Evolutionary conservation across 1,284 basidiomycete genomes (phyloP), one percentile per base, ranked within the genome.

Genomic region (Trichosporon inkin): DNA sequence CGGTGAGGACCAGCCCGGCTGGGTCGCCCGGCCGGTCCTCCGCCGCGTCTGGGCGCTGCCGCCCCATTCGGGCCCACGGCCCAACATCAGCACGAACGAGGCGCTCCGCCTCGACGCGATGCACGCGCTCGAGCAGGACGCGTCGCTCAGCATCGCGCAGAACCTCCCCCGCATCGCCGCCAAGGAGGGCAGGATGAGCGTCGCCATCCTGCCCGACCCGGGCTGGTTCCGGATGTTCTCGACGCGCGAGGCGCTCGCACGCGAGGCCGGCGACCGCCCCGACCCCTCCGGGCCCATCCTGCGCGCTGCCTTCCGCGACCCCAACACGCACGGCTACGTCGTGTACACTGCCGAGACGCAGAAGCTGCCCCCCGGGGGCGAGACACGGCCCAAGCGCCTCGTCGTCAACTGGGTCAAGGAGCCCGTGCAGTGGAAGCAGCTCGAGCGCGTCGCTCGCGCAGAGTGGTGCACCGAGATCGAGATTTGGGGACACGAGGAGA

Each of bases 401-500:
- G 44, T 49, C 22, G 14, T 49, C 3, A 49, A 49, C 44, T 49
- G 44, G 44, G 44, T 49, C 14, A 22, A 49, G 44, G 44, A 24
- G 2, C 44, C 44, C 16, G 44, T 49, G 13, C 5, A 49, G 28
- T 63, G 60, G 36, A 35, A 47, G 11, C 56, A 56, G 19, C 39
- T 56, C 0, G 54, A 36, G 6, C 51, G 54, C 14, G 57, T 54
- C 14, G 62, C 62, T 1, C 35, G 41, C 16, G 10, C 28, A 1
- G 53, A 61, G 40, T 55, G 56, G 11, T 49, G 39, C 16, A 24
- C 28, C n/a, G 56, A 58, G 49, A 32, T 63, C 11, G 62, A 63
- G 49, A 11, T 58, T 32, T 61, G 58, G 62, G 62, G 62, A 14
- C 24, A 24, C 22, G 36, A 10, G 1, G 56, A 34, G 0, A 61